These are phyloP conservation scores for Hypoxylon sp. DNA, from an alignment of 2,329 filamentous ascomycete species.

Conservation along the genomic window DNA sequence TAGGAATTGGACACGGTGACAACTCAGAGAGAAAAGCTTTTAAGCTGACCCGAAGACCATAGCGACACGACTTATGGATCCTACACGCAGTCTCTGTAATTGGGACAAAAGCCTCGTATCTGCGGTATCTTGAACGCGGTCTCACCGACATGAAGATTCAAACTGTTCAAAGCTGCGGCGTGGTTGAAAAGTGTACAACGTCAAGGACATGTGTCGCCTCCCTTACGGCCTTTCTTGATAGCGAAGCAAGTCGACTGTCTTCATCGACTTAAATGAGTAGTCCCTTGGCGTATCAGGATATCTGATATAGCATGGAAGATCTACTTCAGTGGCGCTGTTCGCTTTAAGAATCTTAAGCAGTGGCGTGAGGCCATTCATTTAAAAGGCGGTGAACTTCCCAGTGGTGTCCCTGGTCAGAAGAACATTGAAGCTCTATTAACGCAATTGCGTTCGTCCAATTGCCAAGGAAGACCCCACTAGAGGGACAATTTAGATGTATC, in stretches of 20 bases:
- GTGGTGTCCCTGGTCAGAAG: constrained; percentile 24
- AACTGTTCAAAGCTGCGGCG: constrained; percentile 26
- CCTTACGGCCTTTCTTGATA: constrained; percentile 19
- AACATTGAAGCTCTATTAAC: constrained; percentile 19
- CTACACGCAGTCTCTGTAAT: constrained; percentile 8
- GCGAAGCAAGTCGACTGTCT: constrained; percentile 9
- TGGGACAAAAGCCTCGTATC: constrained; percentile 10
- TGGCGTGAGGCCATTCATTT: constrained; percentile 37
- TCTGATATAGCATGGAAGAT: constrained; percentile 17
- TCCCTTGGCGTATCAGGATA: constrained; percentile 22
- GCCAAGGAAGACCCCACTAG: constrained; percentile 37
- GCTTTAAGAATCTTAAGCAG: constrained; percentile 30
- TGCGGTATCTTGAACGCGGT: constrained; percentile 15
- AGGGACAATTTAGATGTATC: constrained; percentile 18
- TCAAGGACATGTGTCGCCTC: constrained; percentile 36
- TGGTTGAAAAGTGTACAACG: constrained; percentile 33
- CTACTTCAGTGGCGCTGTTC: constrained; percentile 39
- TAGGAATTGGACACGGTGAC: constrained; percentile 17
- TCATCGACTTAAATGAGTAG: constrained; percentile 3
- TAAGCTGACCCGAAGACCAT: constrained; percentile 24
- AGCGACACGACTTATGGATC: constrained; percentile 24
- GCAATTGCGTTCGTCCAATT: constrained; percentile 34
- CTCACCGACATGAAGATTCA: constrained; percentile 23
- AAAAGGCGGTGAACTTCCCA: constrained; percentile 35
- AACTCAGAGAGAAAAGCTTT: constrained; percentile 14